Conservation (phyloP, 106 monocot species). For the Chionographis japonica region DNA sequence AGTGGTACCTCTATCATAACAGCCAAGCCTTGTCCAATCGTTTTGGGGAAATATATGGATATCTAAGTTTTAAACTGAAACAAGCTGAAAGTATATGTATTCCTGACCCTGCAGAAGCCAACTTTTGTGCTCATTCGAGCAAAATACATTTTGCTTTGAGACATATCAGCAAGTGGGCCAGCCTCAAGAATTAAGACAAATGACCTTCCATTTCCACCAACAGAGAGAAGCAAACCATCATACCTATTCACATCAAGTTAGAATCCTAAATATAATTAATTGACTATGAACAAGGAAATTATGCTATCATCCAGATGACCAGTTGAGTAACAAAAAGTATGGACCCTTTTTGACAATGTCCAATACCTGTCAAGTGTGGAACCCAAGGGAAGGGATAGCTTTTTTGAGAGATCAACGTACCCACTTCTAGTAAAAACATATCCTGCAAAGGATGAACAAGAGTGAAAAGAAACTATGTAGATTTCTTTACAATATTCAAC, state of each 20-base stretch:
- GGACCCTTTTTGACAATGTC: neutral
- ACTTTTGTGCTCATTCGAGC: slow-evolving; percentile 90
- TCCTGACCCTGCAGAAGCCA: slow-evolving; percentile 88
- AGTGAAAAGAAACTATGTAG: slow-evolving; percentile 1
- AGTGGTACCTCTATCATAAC: no score
- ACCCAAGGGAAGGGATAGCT: slow-evolving; percentile 83
- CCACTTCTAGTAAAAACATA: slow-evolving; percentile 95
- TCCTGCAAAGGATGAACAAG: slow-evolving; percentile 36
- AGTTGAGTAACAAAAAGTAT: neutral
- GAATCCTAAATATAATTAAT: neutral
- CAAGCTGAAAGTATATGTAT: neutral
- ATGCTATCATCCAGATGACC: neutral
- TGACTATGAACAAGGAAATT: neutral
- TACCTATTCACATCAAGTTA: slow-evolving; percentile 32
- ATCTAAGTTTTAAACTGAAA: neutral
- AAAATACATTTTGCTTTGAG: slow-evolving; percentile 93
- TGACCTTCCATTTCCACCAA: slow-evolving; percentile 98
- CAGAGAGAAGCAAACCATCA: slow-evolving; percentile 84
- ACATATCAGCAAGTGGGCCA: slow-evolving; percentile 81
- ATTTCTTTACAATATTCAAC: neutral
- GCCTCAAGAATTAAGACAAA: slow-evolving; percentile 88
- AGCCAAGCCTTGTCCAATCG: neutral
- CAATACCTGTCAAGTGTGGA: slow-evolving; percentile 90
- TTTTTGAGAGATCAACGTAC: slow-evolving; percentile 89
- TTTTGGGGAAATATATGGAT: neutral